These are phyloP conservation scores for Pseudevernia furfuracea DNA, from an alignment of 495 filamentous ascomycete genomes.

Conservation along the genomic window DNA sequence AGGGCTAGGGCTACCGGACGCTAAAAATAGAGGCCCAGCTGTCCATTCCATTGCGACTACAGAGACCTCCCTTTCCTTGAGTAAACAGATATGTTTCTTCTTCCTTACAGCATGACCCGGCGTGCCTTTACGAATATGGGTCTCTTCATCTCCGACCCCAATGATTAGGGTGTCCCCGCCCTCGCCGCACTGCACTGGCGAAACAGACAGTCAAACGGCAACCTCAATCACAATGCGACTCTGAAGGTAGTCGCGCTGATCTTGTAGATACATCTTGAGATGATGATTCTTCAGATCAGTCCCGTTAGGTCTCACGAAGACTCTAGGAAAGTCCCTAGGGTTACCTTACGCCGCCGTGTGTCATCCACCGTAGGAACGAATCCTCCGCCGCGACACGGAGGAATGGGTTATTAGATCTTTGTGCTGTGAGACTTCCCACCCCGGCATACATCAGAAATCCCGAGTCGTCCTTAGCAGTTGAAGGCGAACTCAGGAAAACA, in stretches of 20 bases:
- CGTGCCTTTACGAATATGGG: not conserved
- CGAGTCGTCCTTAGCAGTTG: too few species aligned
- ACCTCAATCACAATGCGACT: not conserved
- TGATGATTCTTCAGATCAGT: not conserved
- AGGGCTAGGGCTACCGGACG: too few species aligned
- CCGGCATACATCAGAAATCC: too few species aligned
- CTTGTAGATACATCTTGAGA: too few species aligned
- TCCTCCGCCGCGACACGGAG: not conserved
- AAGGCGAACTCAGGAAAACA: not conserved
- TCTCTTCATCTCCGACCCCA: not conserved
- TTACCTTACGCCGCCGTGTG: not conserved
- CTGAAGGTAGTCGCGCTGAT: not conserved
- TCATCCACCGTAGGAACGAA: not conserved
- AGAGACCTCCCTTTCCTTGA: too few species aligned
- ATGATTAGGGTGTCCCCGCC: not conserved
- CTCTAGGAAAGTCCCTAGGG: not conserved
- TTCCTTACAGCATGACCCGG: too few species aligned
- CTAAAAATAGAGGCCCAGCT: too few species aligned
- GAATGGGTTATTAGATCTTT: not conserved
- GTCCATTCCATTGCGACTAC: too few species aligned
- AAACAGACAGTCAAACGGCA: not conserved
- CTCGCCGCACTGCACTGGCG: not conserved
- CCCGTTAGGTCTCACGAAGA: not conserved
- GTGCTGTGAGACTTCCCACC: not conserved
- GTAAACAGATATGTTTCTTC: too few species aligned